Conservation (phyloP, 352 stramenopile genomes). For the Pythium volutum region DNA sequence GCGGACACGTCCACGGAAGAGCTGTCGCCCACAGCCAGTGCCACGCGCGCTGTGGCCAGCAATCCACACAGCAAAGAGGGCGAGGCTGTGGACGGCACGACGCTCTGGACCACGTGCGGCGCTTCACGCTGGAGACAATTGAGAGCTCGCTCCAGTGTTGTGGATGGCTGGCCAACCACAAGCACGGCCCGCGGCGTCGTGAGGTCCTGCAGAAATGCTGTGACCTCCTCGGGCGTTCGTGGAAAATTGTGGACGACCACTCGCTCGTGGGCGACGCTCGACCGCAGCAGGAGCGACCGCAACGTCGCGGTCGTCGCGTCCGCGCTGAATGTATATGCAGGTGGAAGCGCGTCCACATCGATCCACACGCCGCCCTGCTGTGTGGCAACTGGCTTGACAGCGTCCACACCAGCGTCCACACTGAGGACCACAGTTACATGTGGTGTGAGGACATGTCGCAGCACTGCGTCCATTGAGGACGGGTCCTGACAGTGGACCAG, state of each 20-base stretch:
- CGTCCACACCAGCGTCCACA: background rate
- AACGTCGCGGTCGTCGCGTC: background rate
- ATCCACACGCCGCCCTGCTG: constrained; percentile 12
- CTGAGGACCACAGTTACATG: constrained; percentile 12
- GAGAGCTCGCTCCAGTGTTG: background rate
- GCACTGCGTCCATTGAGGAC: background rate
- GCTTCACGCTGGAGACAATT: background rate
- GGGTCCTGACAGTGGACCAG: constrained; percentile 1
- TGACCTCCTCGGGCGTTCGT: constrained; percentile 4
- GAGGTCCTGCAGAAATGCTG: constrained; percentile 3
- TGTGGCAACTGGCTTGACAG: background rate
- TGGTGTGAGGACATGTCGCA: constrained; percentile 12
- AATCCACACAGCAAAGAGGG: background rate
- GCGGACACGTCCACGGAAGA: background rate
- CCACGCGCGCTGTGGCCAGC: constrained; percentile 6
- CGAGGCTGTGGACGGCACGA: constrained; percentile 1
- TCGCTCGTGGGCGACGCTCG: background rate
- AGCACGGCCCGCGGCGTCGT: constrained; percentile 4
- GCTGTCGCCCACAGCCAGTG: constrained; percentile 11
- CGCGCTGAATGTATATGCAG: background rate
- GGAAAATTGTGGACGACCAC: constrained; percentile 21
- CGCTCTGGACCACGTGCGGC: constrained; percentile 16
- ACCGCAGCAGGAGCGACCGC: background rate
- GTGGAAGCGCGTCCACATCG: background rate
- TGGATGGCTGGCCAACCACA: background rate